Conservation (phyloP, 768 basidiomycete genomes). For the Mycena olivaceomarginata region DNA sequence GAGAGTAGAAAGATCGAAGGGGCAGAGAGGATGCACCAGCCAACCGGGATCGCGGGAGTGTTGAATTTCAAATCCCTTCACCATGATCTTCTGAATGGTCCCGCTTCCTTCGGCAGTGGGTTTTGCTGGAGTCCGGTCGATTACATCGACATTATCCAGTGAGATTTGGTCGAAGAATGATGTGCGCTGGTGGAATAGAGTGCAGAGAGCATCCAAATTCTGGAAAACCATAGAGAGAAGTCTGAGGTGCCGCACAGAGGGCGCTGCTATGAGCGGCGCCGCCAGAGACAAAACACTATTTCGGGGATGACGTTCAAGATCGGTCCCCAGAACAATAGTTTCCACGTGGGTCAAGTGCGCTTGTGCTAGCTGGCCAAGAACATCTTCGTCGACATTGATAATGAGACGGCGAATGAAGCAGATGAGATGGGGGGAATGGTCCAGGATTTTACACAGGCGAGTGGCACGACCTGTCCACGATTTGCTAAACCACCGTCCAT, state of each 20-base stretch:
- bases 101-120: neutral
- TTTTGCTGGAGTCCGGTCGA: neutral
- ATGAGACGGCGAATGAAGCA: neutral
- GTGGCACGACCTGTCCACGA: neutral
- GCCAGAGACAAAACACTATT: neutral
- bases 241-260: neutral
- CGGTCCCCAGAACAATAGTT: neutral
- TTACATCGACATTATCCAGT: neutral
- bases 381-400: neutral
- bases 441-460: neutral
- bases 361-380: neutral
- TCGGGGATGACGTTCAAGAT: neutral
- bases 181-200: constrained; percentile 3
- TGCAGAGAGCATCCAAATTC: neutral
- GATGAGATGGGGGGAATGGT: constrained; percentile 1
- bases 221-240: neutral
- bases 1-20: constrained; percentile 16
- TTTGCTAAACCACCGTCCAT: neutral
- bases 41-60: neutral
- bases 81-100: neutral
- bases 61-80: neutral
- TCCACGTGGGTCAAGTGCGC: neutral
- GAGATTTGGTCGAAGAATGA: neutral
- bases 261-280: neutral
- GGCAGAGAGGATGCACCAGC: constrained; percentile 3